Percentiles rank a stretch among this genome's conserved stretches.
Conservation (phyloP, 2,329 filamentous ascomycete species). For the Colletotrichum sp. region DNA sequence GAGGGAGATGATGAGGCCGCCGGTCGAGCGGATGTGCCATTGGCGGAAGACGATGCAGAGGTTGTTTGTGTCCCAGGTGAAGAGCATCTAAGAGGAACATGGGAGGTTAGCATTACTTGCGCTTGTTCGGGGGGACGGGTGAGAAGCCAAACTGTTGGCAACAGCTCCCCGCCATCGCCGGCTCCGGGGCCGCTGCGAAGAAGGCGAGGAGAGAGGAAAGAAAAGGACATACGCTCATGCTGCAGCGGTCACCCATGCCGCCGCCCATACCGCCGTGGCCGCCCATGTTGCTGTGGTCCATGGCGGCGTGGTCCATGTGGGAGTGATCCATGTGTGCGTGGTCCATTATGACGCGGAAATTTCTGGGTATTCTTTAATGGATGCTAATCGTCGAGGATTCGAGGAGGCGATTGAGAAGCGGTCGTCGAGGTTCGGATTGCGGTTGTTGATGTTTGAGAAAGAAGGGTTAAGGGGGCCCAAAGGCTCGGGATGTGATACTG, state of each 20-base stretch:
- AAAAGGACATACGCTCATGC: conserved; percentile 77
- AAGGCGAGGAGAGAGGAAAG: not conserved
- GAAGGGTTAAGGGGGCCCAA: not conserved
- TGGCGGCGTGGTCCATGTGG: conserved; percentile 46
- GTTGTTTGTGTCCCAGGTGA: conserved; percentile 92
- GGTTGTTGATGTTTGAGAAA: not conserved
- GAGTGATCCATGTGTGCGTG: conserved; percentile 45
- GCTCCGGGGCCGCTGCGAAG: not conserved
- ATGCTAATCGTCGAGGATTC: not conserved
- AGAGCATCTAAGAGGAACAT: conserved; percentile 76
- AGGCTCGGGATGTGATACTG: not conserved
- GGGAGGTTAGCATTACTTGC: conserved; percentile 17
- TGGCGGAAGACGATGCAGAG: conserved; percentile 94
- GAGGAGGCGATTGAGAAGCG: not conserved
- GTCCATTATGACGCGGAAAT: not conserved
- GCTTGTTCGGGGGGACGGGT: not conserved
- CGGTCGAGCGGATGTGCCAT: conserved; percentile 82
- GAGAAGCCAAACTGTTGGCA: not conserved
- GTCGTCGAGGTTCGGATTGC: not conserved
- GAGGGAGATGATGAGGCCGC: conserved; percentile 82
- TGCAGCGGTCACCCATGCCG: conserved; percentile 74
- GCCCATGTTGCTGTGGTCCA: conserved; percentile 52
- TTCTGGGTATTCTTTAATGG: not conserved
- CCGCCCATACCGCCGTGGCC: conserved; percentile 58
- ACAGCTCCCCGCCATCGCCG: not conserved